These are phyloP conservation scores for Suillus weaverae DNA, from an alignment of 768 basidiomycete species.

Conservation along the genomic window DNA sequence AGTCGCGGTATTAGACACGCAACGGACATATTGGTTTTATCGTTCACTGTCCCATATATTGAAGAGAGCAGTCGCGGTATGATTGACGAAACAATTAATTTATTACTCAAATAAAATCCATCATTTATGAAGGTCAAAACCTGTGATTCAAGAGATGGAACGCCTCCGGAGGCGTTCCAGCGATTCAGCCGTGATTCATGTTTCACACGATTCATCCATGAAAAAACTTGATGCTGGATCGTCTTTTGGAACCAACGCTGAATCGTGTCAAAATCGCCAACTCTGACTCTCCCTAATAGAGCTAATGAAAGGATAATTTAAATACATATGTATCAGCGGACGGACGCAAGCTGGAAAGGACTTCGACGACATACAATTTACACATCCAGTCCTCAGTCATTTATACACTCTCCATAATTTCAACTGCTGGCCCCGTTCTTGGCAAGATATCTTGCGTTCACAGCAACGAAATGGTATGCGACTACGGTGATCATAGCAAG, in stretches of 20 bases:
- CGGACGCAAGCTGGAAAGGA: neutral
- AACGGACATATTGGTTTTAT: neutral
- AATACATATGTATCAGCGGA: neutral
- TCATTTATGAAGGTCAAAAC: too few relatives aligned
- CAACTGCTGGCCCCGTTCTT: slow-evolving; percentile 20
- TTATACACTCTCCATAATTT: neutral
- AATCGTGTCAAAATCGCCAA: too few relatives aligned
- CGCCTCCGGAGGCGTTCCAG: too few relatives aligned
- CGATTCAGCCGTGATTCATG: too few relatives aligned
- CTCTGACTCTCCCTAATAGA: too few relatives aligned
- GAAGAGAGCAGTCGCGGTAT: neutral
- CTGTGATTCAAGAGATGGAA: too few relatives aligned
- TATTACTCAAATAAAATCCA: too few relatives aligned
- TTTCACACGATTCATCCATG: too few relatives aligned
- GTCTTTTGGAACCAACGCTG: too few relatives aligned
- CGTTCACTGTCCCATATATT: neutral
- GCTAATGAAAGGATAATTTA: neutral
- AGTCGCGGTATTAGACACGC: neutral
- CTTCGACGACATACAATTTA: neutral
- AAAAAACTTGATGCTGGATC: too few relatives aligned
- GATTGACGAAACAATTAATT: neutral
- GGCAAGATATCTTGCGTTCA: slow-evolving; percentile 63
- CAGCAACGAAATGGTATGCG: slow-evolving; percentile 86
- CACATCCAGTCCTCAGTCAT: neutral
- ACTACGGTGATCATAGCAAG: slow-evolving; percentile 88